These are phyloP conservation scores for Plectosphaerella cucumerina DNA, from an alignment of 2,329 filamentous ascomycete species.

Conservation along the genomic window DNA sequence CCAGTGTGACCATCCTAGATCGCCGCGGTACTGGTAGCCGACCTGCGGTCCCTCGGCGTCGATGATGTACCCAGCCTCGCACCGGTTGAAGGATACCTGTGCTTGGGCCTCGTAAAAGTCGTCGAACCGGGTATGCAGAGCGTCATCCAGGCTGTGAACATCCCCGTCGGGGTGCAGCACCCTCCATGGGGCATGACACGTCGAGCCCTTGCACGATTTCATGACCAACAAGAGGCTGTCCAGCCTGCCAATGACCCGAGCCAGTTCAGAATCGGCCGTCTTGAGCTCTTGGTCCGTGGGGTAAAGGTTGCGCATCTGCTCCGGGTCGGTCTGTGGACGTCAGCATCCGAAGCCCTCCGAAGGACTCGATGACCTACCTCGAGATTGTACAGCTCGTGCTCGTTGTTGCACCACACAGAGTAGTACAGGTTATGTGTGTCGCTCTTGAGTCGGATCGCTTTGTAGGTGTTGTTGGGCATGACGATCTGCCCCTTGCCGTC, in stretches of 20 bases:
- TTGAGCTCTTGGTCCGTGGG: conserved; percentile 1
- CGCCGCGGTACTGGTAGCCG: not conserved
- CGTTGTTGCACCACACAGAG: conserved; percentile 64
- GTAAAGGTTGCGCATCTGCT: conserved; percentile 44
- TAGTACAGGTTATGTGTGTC: conserved; percentile 59
- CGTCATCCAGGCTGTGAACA: conserved; percentile 47
- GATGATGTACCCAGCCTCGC: conserved; percentile 52
- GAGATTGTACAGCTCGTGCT: conserved; percentile 63
- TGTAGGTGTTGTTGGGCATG: conserved; percentile 53
- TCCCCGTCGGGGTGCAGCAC: conserved; percentile 49
- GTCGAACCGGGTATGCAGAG: conserved; percentile 43
- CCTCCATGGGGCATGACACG: conserved; percentile 53
- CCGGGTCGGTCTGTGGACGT: conserved; percentile 40
- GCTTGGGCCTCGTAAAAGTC: conserved; percentile 45
- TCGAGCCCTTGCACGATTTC: conserved; percentile 53
- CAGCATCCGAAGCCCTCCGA: not conserved
- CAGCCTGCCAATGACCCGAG: conserved; percentile 43
- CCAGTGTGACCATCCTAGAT: not conserved
- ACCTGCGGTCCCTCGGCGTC: conserved; percentile 50
- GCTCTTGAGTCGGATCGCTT: conserved; percentile 50
- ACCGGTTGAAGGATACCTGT: conserved; percentile 47
- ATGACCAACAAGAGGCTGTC: conserved; percentile 56
- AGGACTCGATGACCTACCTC: conserved; percentile 30
- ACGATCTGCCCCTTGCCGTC: conserved; percentile 2
- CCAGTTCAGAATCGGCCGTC: not conserved